Evolutionary conservation across 441 rosid genomes (phyloP).

Genomic region (Gossypium lobatum): DNA sequence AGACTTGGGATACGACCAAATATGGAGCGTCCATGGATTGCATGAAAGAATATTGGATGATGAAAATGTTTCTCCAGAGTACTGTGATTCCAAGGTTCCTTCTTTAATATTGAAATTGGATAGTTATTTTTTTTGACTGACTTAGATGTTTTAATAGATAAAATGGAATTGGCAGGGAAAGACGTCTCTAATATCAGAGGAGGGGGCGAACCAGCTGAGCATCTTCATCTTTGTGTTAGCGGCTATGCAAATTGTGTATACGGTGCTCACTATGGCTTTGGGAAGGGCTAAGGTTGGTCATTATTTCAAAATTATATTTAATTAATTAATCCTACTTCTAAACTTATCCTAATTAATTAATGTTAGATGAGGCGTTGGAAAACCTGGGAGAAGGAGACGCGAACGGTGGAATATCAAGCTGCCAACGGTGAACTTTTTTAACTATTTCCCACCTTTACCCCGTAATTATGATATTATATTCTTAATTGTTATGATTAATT

Average conservation of each 20-base stretch:
- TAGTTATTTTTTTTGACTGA: no score
- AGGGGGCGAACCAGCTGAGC: slow-evolving; percentile 56
- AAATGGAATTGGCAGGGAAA: slow-evolving; percentile 30
- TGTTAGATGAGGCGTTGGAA: slow-evolving; percentile 53
- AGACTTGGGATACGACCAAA: background rate
- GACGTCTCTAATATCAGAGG: slow-evolving; percentile 42
- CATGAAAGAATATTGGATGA: slow-evolving; percentile 22
- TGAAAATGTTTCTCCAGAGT: slow-evolving; percentile 10
- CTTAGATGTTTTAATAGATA: no score
- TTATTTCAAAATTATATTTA: background rate
- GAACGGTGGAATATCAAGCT: slow-evolving; percentile 39
- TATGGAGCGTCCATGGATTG: background rate
- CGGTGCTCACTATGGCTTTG: slow-evolving; percentile 50
- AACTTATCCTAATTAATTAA: background rate
- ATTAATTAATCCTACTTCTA: background rate
- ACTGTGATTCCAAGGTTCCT: slow-evolving; percentile 45
- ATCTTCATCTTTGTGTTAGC: slow-evolving; percentile 62
- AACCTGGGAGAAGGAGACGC: slow-evolving; percentile 58
- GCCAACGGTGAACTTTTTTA: slow-evolving; percentile 36
- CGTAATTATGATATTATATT: background rate
- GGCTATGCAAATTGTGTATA: slow-evolving; percentile 52
- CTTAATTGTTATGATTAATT: no score
- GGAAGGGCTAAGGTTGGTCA: slow-evolving; percentile 57
- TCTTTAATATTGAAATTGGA: no score
- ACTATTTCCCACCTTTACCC: background rate